Conservation (phyloP, 139 green algal species). For the Dunaliella primolecta region DNA sequence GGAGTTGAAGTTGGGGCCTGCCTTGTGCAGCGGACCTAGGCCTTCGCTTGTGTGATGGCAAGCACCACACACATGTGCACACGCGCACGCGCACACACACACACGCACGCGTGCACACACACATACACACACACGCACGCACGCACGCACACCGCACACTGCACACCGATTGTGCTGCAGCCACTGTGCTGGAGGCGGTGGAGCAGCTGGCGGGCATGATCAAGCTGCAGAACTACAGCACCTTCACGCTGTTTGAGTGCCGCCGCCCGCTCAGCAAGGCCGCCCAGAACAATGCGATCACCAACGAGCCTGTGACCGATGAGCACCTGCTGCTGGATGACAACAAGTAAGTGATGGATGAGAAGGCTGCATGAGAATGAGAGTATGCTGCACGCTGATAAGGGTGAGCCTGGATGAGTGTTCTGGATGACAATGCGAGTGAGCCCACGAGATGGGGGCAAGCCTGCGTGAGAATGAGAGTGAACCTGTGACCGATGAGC, state of each 20-base stretch:
- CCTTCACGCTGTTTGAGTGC: constrained; percentile 92
- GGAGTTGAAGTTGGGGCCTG: too few species aligned
- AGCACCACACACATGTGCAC: not conserved
- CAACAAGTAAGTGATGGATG: constrained; percentile 70
- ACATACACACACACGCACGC: not conserved
- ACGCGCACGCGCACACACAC: not conserved
- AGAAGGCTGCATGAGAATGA: too few species aligned
- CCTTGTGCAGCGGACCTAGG: too few species aligned
- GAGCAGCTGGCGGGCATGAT: constrained; percentile 85
- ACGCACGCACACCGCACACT: not conserved
- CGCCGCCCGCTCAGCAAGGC: constrained; percentile 31
- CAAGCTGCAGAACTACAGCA: constrained; percentile 89
- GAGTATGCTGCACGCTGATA: too few species aligned
- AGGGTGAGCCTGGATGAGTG: too few species aligned
- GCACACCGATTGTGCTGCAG: not conserved
- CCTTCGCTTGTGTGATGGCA: too few species aligned
- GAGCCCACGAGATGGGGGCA: too few species aligned
- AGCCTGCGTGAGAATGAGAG: too few species aligned
- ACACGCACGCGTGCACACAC: constrained; percentile 55
- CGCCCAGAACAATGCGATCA: not conserved
- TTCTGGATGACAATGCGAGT: too few species aligned
- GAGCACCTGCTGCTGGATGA: constrained; percentile 91
- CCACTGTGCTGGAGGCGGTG: constrained; percentile 66
- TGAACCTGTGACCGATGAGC: too few species aligned
- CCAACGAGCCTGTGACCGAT: constrained; percentile 43